These are phyloP conservation scores for Fusarium devonianum DNA, from an alignment of 2,329 filamentous ascomycete genomes.

Conservation along the genomic window DNA sequence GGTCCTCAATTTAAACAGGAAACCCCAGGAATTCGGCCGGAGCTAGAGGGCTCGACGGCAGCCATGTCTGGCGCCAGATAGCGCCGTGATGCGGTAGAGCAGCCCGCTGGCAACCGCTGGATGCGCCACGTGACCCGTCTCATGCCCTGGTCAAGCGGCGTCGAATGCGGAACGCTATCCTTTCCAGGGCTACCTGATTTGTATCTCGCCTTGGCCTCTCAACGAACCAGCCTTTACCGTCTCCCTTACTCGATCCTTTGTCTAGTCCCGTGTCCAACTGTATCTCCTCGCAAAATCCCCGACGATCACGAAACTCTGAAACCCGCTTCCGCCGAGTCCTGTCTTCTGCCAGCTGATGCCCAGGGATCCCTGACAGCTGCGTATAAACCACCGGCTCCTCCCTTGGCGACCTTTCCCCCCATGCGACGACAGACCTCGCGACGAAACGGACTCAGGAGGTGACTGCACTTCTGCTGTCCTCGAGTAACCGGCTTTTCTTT, in stretches of 20 bases:
- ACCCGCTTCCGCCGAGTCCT: slow-evolving; percentile 16
- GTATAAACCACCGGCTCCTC: slow-evolving; percentile 39
- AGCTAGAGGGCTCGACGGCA: slow-evolving; percentile 26
- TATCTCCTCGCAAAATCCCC: slow-evolving; percentile 14
- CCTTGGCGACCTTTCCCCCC: slow-evolving; percentile 37
- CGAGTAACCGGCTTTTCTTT: slow-evolving; percentile 33
- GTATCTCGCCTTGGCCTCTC: slow-evolving; percentile 39
- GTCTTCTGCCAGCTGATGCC: slow-evolving; percentile 24
- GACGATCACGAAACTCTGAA: slow-evolving; percentile 11
- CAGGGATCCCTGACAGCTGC: slow-evolving; percentile 37
- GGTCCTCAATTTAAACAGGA: too few species aligned
- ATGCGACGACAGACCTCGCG: slow-evolving; percentile 47
- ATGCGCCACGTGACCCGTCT: slow-evolving; percentile 39
- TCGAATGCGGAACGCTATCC: slow-evolving; percentile 38
- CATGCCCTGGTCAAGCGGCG: slow-evolving; percentile 39
- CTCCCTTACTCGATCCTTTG: slow-evolving; percentile 36
- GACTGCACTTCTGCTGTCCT: slow-evolving; percentile 40
- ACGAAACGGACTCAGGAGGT: slow-evolving; percentile 46
- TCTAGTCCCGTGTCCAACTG: slow-evolving; percentile 19
- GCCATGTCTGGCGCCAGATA: slow-evolving; percentile 39
- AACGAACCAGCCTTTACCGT: slow-evolving; percentile 31
- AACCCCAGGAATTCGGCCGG: too few species aligned
- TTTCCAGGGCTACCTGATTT: slow-evolving; percentile 33
- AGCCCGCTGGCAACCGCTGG: slow-evolving; percentile 33
- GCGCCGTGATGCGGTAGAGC: slow-evolving; percentile 36